These are phyloP conservation scores for Hydnomerulius pinastri DNA, from an alignment of 768 basidiomycete genomes.

Conservation along the genomic window DNA sequence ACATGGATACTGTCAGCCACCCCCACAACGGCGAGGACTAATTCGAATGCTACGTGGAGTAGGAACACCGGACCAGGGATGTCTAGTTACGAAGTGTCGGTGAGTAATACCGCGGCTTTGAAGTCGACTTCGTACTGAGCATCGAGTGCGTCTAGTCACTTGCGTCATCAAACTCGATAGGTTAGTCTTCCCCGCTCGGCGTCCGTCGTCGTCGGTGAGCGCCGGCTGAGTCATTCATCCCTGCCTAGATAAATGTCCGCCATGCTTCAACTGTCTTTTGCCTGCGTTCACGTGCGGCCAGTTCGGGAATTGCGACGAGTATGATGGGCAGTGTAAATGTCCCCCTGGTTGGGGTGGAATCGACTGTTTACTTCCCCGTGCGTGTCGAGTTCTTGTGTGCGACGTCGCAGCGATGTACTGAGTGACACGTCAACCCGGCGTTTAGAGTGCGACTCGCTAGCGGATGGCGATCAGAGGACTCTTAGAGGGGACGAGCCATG, in stretches of 20 bases:
- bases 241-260: constrained; percentile 62
- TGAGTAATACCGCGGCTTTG: constrained; percentile 14
- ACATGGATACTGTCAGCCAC: constrained; percentile 17
- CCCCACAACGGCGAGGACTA: constrained; percentile 8
- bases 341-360: constrained; percentile 97
- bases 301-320: constrained; percentile 86
- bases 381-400: too few species aligned
- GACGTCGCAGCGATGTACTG: not conserved
- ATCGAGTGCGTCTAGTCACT: constrained; percentile 23
- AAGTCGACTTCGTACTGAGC: constrained; percentile 13
- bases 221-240: not conserved
- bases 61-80: constrained; percentile 10
- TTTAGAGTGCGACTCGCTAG: constrained; percentile 90
- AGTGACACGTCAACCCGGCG: not conserved
- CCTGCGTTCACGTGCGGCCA: constrained; percentile 93
- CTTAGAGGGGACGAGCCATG: constrained; percentile 79
- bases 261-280: constrained; percentile 95
- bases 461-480: constrained; percentile 84
- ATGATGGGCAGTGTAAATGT: constrained; percentile 95
- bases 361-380: constrained; percentile 91
- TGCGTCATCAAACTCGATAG: constrained; percentile 15
- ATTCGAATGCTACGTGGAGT: constrained; percentile 20
- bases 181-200: constrained; percentile 14
- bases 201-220: too few species aligned
- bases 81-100: constrained; percentile 28